Evolutionary conservation across 768 basidiomycete species (phyloP), one percentile per base, ranked within the genome.

Genomic region (Cystoderma amianthinum): DNA sequence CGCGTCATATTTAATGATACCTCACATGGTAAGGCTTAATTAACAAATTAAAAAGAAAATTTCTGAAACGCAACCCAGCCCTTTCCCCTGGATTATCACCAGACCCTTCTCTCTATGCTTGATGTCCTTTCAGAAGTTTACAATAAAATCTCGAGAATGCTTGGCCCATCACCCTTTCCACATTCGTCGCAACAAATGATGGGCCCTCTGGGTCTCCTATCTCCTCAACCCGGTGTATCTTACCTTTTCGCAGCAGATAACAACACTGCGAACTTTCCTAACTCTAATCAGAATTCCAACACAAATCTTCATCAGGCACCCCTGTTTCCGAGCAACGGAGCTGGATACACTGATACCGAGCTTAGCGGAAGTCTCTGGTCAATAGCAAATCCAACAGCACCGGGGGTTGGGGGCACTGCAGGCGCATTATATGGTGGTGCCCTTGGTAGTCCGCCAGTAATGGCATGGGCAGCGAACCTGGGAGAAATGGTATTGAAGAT

Each of bases 121-220:
- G 92, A 94, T 55, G 85, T 94, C 36, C 74, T 94, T 30, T 86
- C 87, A 13, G 89, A 92, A 54, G 79, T 89, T 21, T 95, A 94
- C 67, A 81, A 86, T 61, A 91, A 89, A 61, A 84, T 95, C 30
- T 76, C 76, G 6, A 80, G 80, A 53, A 76, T 90, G 39, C 79
- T 95, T 17, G 89, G 89, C 0, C 84, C 89, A 3, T 88, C 87
- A 0, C 81, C 83, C 0, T 82, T 89, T 53, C 70, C 82, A 4
- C 73, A 77, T 47, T 63, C 69, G 7, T 64, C 78, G 13, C 79
- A 79, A 41, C 73, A 83, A 39, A 82, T 85, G 64, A 85, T 83
- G 78, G 82, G 85, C 46, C 83, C 85, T 11, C 66, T 89, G 11
- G 85, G 85, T 12, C 62, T 80, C 10, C 72, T 89, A 21, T 74